phyloP scores from a whole-genome alignment of 768 basidiomycete genomes.

The Strobilomyces confusus region DNA sequence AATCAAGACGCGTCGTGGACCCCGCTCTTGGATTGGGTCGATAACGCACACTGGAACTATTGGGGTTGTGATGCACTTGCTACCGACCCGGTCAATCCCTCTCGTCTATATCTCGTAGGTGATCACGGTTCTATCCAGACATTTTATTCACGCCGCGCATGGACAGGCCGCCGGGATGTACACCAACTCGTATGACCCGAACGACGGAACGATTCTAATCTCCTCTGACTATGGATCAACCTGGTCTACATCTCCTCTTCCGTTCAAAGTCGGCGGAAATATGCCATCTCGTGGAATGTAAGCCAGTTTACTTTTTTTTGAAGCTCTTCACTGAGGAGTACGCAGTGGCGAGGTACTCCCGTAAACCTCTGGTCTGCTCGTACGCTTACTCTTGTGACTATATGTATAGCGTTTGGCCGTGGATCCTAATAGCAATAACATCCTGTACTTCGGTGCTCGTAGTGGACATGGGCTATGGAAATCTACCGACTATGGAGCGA shows the following conservation, averaged over 20 bases:
- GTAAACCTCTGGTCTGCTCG: background rate
- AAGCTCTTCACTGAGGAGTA: background rate
- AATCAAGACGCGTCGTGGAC: conserved; percentile 62
- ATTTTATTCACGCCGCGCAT: background rate
- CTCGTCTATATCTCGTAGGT: conserved; percentile 44
- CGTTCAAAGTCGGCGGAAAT: conserved; percentile 63
- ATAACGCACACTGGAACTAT: conserved; percentile 50
- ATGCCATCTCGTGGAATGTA: conserved; percentile 46
- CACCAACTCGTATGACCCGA: conserved; percentile 10
- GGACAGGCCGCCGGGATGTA: conserved; percentile 12
- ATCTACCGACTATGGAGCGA: conserved; percentile 53
- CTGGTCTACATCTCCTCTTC: conserved; percentile 46
- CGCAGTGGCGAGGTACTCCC: conserved; percentile 10
- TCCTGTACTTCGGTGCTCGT: conserved; percentile 61
- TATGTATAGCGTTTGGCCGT: conserved; percentile 49
- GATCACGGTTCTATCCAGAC: background rate
- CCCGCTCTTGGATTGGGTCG: conserved; percentile 54
- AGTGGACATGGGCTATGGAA: conserved; percentile 67
- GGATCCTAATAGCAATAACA: conserved; percentile 58
- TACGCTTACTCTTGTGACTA: background rate
- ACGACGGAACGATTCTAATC: conserved; percentile 46
- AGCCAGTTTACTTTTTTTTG: conserved; percentile 9
- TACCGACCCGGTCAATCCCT: conserved; percentile 55
- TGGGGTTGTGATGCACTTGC: conserved; percentile 63
- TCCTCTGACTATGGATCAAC: conserved; percentile 57